phyloP scores from a whole-genome alignment of 2,329 filamentous ascomycete genomes.

The Colletotrichum theobromicola region DNA sequence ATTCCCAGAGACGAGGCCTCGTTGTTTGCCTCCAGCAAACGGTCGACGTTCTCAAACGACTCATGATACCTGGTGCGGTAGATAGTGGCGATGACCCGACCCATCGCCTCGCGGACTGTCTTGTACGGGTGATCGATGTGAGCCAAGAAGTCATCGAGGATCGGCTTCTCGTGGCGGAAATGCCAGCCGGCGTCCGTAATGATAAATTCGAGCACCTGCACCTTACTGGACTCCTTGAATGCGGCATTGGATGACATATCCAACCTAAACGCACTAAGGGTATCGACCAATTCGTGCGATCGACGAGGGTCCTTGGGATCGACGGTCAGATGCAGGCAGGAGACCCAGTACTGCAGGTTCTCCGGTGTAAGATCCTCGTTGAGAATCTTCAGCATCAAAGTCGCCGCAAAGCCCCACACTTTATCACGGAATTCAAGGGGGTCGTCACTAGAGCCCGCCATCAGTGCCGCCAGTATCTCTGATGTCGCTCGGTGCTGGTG shows the following conservation, averaged over 20 bases:
- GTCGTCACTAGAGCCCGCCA: constrained; percentile 82
- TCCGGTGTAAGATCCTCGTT: constrained; percentile 93
- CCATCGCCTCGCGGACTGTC: constrained; percentile 93
- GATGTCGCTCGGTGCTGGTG: constrained; percentile 96
- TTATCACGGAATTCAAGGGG: constrained; percentile 73
- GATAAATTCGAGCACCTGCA: constrained; percentile 86
- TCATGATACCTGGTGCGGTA: constrained; percentile 94
- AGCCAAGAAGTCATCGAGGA: constrained; percentile 84
- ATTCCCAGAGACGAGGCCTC: constrained; percentile 81
- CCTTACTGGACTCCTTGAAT: constrained; percentile 98
- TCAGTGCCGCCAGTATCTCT: constrained; percentile 87
- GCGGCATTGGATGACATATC: constrained; percentile 96
- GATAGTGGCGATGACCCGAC: constrained; percentile 84
- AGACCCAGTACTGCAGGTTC: constrained; percentile 93
- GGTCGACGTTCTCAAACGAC: constrained; percentile 81
- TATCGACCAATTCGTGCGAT: constrained; percentile 83
- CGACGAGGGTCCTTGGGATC: constrained; percentile 90
- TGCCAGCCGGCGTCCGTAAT: constrained; percentile 94
- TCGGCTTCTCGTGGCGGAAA: constrained; percentile 87
- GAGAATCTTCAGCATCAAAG: constrained; percentile 84
- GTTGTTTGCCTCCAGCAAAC: constrained; percentile 80
- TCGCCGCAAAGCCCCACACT: constrained; percentile 90
- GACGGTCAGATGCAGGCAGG: constrained; percentile 87
- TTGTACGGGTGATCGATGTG: constrained; percentile 99
- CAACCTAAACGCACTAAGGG: constrained; percentile 82